Evolutionary conservation across 345 rosid genomes (phyloP).

Genomic region (Boechera divaricarpa): DNA sequence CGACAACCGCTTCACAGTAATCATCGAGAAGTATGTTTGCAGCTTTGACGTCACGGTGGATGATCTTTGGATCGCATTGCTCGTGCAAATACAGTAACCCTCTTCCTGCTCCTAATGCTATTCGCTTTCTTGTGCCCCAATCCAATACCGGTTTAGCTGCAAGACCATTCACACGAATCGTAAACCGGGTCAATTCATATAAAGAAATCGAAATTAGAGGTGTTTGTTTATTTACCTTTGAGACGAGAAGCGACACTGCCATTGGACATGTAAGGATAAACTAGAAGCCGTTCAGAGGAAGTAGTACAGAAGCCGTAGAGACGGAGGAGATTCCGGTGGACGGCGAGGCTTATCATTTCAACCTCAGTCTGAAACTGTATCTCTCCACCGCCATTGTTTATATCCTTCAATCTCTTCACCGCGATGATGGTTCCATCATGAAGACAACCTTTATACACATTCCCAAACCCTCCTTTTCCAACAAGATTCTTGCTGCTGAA

Average conservation of each 20-base stretch:
- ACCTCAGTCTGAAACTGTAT: slow-evolving; percentile 92
- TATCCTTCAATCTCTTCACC: slow-evolving; percentile 80
- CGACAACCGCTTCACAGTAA: slow-evolving; percentile 81
- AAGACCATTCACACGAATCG: slow-evolving; percentile 17
- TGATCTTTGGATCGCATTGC: slow-evolving; percentile 96
- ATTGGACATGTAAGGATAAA: slow-evolving; percentile 97
- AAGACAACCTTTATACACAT: slow-evolving; percentile 88
- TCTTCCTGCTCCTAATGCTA: slow-evolving; percentile 92
- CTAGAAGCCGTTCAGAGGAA: slow-evolving; percentile 72
- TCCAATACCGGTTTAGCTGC: slow-evolving; percentile 83
- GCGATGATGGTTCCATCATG: slow-evolving; percentile 80
- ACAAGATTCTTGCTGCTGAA: slow-evolving; percentile 89
- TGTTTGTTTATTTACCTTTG: slow-evolving; percentile 53
- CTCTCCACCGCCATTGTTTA: slow-evolving; percentile 73
- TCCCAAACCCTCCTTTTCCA: slow-evolving; percentile 94
- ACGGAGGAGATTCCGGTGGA: slow-evolving; percentile 84
- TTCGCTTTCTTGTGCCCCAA: slow-evolving; percentile 89
- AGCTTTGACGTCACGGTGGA: slow-evolving; percentile 96
- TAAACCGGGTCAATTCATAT: slow-evolving; percentile 14
- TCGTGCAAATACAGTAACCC: slow-evolving; percentile 93
- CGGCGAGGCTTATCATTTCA: slow-evolving; percentile 96
- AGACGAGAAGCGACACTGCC: slow-evolving; percentile 96
- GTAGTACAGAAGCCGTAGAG: slow-evolving; percentile 85
- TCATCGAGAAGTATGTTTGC: slow-evolving; percentile 94
- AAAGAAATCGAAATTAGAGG: neutral